These are phyloP conservation scores for Penicillium coprophilum DNA, from an alignment of 495 filamentous ascomycete species.

Conservation along the genomic window DNA sequence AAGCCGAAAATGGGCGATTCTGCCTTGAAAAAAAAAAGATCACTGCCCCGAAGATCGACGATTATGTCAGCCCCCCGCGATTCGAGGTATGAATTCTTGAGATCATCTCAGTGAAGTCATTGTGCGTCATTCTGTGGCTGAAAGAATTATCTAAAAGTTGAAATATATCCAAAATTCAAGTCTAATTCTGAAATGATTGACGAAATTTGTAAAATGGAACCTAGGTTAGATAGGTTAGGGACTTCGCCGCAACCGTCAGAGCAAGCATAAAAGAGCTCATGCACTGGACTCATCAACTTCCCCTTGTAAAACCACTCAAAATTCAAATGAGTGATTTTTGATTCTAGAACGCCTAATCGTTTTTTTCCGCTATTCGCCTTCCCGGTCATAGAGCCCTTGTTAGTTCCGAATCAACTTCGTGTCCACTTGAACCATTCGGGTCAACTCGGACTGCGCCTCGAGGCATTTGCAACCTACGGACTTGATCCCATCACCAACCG, in stretches of 20 bases:
- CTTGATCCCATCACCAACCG: slow-evolving; percentile 30
- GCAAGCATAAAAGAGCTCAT: slow-evolving; percentile 4
- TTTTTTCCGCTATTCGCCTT: slow-evolving; percentile 8
- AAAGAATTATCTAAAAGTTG: neutral
- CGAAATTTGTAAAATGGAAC: neutral
- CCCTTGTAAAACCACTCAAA: neutral
- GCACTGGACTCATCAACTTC: slow-evolving; percentile 1
- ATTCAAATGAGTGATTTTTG: slow-evolving; percentile 20
- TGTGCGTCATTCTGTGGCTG: slow-evolving; percentile 27
- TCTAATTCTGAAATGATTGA: slow-evolving; percentile 2
- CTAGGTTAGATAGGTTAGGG: neutral
- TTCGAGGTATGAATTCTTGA: slow-evolving; percentile 8
- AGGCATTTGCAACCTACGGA: slow-evolving; percentile 34
- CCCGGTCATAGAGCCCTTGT: slow-evolving; percentile 10
- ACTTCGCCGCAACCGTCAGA: slow-evolving; percentile 11
- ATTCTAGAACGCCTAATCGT: slow-evolving; percentile 8
- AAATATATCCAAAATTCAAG: neutral
- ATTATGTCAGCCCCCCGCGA: slow-evolving; percentile 30
- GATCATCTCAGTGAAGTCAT: slow-evolving; percentile 28
- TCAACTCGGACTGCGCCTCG: slow-evolving; percentile 36
- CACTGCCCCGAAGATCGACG: no score
- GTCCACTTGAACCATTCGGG: slow-evolving; percentile 39
- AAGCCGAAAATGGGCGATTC: slow-evolving; percentile 22
- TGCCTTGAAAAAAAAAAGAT: no score
- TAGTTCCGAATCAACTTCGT: slow-evolving; percentile 42